Conservation (phyloP, 2,329 filamentous ascomycete genomes). For the Ophiostoma ips region DNA sequence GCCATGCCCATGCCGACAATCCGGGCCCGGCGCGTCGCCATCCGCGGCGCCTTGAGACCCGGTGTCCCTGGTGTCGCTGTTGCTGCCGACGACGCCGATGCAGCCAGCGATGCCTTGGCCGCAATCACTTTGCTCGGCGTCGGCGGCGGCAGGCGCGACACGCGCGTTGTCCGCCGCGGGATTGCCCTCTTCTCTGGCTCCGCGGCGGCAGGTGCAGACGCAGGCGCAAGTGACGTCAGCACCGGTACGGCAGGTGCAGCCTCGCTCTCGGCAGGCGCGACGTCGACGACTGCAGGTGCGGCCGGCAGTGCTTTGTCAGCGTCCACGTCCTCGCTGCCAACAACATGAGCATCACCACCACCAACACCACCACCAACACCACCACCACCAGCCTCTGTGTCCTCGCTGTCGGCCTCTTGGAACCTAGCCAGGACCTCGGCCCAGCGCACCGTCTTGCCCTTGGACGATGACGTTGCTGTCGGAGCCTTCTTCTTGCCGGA, state of each 20-base stretch:
- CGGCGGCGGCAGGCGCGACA: slow-evolving; percentile 12
- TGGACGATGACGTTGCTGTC: background rate
- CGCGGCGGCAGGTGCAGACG: background rate
- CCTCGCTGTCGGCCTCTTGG: slow-evolving; percentile 12
- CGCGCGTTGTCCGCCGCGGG: slow-evolving; percentile 9
- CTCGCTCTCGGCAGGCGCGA: background rate
- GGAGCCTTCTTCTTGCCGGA: background rate
- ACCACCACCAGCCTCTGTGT: background rate
- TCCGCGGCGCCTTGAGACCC: slow-evolving; percentile 6
- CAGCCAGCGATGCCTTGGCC: slow-evolving; percentile 1
- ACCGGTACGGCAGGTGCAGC: background rate
- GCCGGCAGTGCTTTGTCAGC: too few species aligned
- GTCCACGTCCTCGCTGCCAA: background rate
- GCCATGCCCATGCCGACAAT: slow-evolving; percentile 12
- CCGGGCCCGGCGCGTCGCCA: slow-evolving; percentile 11
- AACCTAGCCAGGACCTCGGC: slow-evolving; percentile 19
- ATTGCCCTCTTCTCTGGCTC: slow-evolving; percentile 8
- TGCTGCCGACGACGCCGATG: background rate
- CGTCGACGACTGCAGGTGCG: too few species aligned
- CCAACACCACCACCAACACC: background rate
- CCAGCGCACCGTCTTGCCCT: slow-evolving; percentile 19
- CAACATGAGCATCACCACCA: background rate
- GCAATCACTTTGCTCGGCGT: slow-evolving; percentile 12
- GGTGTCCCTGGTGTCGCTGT: background rate
- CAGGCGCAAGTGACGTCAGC: too few species aligned